These are phyloP conservation scores for Phaeolepiota aurea DNA, from an alignment of 768 basidiomycete genomes.

Conservation along the genomic window DNA sequence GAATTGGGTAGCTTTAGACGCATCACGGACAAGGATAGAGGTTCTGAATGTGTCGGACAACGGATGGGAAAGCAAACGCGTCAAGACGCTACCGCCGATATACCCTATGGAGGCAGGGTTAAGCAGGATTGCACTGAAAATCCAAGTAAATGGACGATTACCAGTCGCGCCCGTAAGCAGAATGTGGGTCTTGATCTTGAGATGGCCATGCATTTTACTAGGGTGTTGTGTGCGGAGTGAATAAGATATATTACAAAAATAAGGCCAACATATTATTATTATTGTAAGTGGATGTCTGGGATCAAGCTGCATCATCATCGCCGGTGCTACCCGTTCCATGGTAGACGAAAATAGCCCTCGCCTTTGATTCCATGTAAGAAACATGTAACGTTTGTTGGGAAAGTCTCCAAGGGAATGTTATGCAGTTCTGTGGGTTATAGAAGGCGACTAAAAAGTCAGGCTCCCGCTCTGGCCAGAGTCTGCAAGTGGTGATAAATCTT, in stretches of 20 bases:
- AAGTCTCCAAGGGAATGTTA: no score
- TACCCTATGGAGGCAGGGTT: constrained; percentile 28
- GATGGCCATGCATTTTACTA: constrained; percentile 8
- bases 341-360: no score
- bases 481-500: background rate
- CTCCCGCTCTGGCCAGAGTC: background rate
- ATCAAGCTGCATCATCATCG: no score
- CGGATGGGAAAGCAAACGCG: constrained; percentile 35
- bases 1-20: constrained; percentile 27
- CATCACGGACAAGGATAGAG: constrained; percentile 35
- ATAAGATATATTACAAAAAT: no score
- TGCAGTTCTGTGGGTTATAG: no score
- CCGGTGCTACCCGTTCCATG: no score
- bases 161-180: constrained; percentile 44
- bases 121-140: background rate
- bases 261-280: no score
- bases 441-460: no score
- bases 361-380: no score
- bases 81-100: constrained; percentile 47
- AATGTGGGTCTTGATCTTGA: constrained; percentile 21
- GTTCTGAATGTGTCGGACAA: constrained; percentile 30
- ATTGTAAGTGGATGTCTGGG: no score
- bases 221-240: background rate
- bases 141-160: constrained; percentile 9
- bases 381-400: no score